These are phyloP conservation scores for Fusarium oligoseptatum DNA, from an alignment of 2,329 filamentous ascomycete species.

Conservation along the genomic window DNA sequence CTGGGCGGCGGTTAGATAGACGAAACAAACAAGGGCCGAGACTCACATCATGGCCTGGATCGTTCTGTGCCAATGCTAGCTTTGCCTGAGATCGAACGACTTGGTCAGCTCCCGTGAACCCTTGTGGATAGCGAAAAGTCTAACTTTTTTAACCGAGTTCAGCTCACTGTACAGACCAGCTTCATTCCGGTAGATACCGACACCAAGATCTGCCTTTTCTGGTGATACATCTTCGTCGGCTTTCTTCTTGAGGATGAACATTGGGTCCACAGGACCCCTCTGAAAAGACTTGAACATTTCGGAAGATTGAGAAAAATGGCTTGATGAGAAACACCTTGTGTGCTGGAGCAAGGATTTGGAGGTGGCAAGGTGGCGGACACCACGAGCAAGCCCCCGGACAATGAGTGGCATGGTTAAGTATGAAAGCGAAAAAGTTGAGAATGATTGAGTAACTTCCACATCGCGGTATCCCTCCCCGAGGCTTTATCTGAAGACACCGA, in stretches of 20 bases:
- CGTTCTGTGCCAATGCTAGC: conserved; percentile 24
- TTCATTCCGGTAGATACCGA: conserved; percentile 54
- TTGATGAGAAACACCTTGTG: neutral
- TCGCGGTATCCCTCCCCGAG: neutral
- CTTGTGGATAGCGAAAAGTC: neutral
- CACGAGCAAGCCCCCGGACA: neutral
- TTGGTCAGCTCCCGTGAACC: neutral
- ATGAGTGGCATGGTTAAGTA: neutral
- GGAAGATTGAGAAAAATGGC: neutral
- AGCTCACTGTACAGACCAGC: conserved; percentile 50
- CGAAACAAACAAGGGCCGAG: neutral
- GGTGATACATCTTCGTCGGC: conserved; percentile 47
- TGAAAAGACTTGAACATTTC: conserved; percentile 43
- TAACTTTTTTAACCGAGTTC: conserved; percentile 38
- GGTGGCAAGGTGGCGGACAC: neutral
- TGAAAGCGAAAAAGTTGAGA: neutral
- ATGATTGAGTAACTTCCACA: neutral
- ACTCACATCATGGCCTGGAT: conserved; percentile 47
- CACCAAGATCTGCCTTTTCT: conserved; percentile 53
- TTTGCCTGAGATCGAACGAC: conserved; percentile 39
- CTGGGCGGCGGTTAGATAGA: conserved; percentile 22
- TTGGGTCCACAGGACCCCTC: conserved; percentile 48
- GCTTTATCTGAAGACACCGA: neutral
- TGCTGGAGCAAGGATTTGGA: neutral
- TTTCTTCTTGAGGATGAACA: conserved; percentile 50